Evolutionary conservation across 2,329 filamentous ascomycete species (phyloP), one percentile per base, ranked within the genome.

Genomic region (Dothidotthia symphoricarpi): DNA sequence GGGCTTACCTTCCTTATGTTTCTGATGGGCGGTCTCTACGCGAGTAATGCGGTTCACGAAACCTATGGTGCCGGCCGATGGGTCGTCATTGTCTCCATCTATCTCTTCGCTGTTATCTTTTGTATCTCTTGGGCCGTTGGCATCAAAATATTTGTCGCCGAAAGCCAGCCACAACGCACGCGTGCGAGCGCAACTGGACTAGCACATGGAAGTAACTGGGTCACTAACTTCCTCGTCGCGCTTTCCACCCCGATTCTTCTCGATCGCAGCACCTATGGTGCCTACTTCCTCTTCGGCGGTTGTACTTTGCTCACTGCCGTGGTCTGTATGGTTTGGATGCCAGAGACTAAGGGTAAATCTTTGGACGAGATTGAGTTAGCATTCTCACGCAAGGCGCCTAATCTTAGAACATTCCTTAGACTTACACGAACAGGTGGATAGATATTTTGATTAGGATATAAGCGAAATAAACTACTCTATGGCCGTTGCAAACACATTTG

Each of bases 91-190:
- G 65, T 74, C 2, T 61, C 62, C 5, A 73, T 79, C 13, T 79
- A 73, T 51, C 45, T 73, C 0, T 79, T 76, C 39, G 69, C 71
- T 0, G 55, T 76, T 7, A 63, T 66, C 0, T 79, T 72, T 45
- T 67, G 62, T 13, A 63, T 59, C 0, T 73, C 75, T 0, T 82
- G 78, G 76, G 77, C 68, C 0, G 74, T 83, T 11, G 69, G 0
- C 66, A 45, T 75, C 31, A 77, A 76, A 43, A 74, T 82, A 6
- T 82, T 80, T 40, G 71, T 74, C 1, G 70, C 72, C 7, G 79
- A 82, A 59, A 81, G 81, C 25, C 78, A 81, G 46, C 76, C 77
- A 0, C 67, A 70, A 3, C 64, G 72, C 26, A 81, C 76, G 0
- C 68, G 79, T 4, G 78, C 77, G 1, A 71, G 73, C 0, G 78